phyloP scores from a whole-genome alignment of 371 early-diverging fungal species.

The Actinomortierella ambigua region DNA sequence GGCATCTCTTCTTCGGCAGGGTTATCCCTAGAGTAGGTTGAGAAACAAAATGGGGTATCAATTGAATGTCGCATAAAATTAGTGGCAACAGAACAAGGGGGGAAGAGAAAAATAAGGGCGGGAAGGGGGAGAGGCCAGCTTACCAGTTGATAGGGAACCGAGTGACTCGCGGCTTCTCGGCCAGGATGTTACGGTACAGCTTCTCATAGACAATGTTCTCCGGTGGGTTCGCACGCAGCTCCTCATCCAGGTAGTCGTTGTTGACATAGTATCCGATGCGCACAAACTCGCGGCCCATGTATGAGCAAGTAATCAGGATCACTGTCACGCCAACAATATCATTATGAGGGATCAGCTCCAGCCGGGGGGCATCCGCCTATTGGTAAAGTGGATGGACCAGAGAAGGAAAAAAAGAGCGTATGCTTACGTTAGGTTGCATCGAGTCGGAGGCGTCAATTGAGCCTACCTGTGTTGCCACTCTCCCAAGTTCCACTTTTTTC shows the following conservation, averaged over 20 bases:
- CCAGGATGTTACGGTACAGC: slow-evolving; percentile 84
- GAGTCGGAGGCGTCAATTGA: no score
- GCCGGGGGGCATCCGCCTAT: slow-evolving; percentile 77
- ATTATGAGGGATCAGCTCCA: slow-evolving; percentile 70
- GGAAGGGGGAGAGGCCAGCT: no score
- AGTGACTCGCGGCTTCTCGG: slow-evolving; percentile 95
- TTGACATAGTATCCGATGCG: slow-evolving; percentile 97
- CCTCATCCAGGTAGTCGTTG: slow-evolving; percentile 88
- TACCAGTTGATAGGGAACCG: slow-evolving; percentile 80
- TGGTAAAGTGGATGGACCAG: neutral
- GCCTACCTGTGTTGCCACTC: no score
- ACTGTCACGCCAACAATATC: slow-evolving; percentile 91
- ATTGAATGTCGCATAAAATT: no score
- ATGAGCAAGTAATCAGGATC: slow-evolving; percentile 88
- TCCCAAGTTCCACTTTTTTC: no score
- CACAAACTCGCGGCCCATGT: slow-evolving; percentile 89
- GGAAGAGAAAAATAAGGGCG: slow-evolving; percentile 1
- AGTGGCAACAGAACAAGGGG: neutral
- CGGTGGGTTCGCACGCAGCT: slow-evolving; percentile 69
- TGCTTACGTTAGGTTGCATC: no score
- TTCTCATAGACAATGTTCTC: slow-evolving; percentile 68
- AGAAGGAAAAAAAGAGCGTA: neutral
- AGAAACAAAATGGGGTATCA: no score
- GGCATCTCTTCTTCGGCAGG: slow-evolving; percentile 43
- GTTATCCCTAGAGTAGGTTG: slow-evolving; percentile 31